Evolutionary conservation across 768 basidiomycete species (phyloP).

Genomic region (Phaffia australis): DNA sequence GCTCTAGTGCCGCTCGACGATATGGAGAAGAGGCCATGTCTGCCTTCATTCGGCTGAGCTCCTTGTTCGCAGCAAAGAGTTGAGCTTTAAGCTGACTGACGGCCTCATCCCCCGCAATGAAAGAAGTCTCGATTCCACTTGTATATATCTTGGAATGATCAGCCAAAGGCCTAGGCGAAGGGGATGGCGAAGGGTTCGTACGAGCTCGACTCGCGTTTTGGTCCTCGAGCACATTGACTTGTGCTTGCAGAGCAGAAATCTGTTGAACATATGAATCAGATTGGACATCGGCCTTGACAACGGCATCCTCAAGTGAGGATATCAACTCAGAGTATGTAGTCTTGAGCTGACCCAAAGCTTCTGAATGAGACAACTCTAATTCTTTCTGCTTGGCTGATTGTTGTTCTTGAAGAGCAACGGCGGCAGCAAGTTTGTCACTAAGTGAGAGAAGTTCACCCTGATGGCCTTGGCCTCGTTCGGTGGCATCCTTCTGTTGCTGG

Average conservation of each 20-base stretch:
- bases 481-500: too few relatives aligned
- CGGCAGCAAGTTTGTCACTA: not conserved
- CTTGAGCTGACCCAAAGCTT: too few relatives aligned
- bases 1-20: constrained; percentile 63
- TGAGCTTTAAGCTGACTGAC: constrained; percentile 51
- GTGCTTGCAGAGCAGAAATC: constrained; percentile 17
- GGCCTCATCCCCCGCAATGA: constrained; percentile 17
- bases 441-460: not conserved
- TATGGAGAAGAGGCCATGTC: constrained; percentile 62
- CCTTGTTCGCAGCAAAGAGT: constrained; percentile 62
- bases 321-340: too few relatives aligned
- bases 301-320: too few relatives aligned
- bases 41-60: constrained; percentile 59
- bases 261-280: too few relatives aligned
- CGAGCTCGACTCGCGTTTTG: too few relatives aligned
- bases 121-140: not conserved
- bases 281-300: too few relatives aligned
- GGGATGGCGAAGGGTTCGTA: constrained; percentile 18
- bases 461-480: not conserved
- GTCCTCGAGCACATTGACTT: constrained; percentile 25
- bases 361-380: too few relatives aligned
- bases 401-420: not conserved
- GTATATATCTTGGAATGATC: not conserved
- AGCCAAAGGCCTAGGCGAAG: not conserved
- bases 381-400: not conserved